Evolutionary conservation across 2,329 filamentous ascomycete genomes (phyloP).

Genomic region (Aspergillaceae sp.): DNA sequence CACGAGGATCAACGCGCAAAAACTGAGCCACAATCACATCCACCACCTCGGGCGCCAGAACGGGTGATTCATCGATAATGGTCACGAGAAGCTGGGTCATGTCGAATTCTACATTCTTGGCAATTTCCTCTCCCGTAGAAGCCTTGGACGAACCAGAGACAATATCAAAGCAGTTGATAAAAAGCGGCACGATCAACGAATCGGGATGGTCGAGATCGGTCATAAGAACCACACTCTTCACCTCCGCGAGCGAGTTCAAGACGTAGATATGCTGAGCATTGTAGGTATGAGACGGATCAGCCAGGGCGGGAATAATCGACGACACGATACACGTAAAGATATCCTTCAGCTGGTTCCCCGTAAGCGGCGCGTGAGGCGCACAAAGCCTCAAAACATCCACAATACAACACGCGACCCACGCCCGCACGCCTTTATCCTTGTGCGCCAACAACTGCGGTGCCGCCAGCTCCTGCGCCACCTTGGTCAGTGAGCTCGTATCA

Average conservation of each 20-base stretch:
- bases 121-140: constrained; percentile 68
- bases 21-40: constrained; percentile 96
- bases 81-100: constrained; percentile 79
- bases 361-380: constrained; percentile 92
- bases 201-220: constrained; percentile 80
- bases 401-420: constrained; percentile 78
- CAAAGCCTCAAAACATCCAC: constrained; percentile 89
- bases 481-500: constrained; percentile 71
- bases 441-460: constrained; percentile 75
- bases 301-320: constrained; percentile 72
- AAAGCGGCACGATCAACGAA: constrained; percentile 68
- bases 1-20: constrained; percentile 68
- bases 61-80: constrained; percentile 75
- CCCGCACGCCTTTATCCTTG: constrained; percentile 87
- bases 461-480: constrained; percentile 77
- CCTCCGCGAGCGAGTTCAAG: constrained; percentile 75
- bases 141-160: constrained; percentile 69
- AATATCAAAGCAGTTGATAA: constrained; percentile 85
- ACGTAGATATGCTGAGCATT: constrained; percentile 90
- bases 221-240: constrained; percentile 89
- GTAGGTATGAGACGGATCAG: constrained; percentile 80
- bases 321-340: constrained; percentile 86
- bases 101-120: constrained; percentile 88
- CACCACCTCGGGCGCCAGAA: constrained; percentile 70
- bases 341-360: constrained; percentile 83